Evolutionary conservation across 331 rosid species (phyloP).

Genomic region (Spiraea crenata): DNA sequence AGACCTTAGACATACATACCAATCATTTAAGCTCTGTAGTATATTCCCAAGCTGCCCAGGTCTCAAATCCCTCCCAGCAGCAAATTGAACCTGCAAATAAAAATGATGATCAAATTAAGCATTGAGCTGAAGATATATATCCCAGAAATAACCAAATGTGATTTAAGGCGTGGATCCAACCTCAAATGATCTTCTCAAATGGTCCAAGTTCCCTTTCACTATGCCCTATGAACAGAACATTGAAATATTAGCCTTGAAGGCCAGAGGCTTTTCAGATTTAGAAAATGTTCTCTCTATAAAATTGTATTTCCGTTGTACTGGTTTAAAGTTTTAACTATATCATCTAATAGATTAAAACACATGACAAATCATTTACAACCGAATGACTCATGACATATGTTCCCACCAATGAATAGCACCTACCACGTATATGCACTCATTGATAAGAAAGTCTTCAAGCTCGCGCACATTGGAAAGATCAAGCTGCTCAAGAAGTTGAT

Average conservation of each 20-base stretch:
- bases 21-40: constrained; percentile 15
- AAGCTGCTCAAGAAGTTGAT: constrained; percentile 24
- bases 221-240: constrained; percentile 17
- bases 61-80: constrained; percentile 30
- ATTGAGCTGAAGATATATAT: neutral
- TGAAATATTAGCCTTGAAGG: neutral
- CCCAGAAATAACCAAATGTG: neutral
- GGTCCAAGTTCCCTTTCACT: constrained; percentile 28
- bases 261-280: neutral
- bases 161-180: constrained; percentile 3
- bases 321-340: neutral
- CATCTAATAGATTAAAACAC: neutral
- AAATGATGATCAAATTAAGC: constrained; percentile 6
- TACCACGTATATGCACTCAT: constrained; percentile 26
- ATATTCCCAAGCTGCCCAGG: constrained; percentile 29
- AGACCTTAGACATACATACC: constrained; percentile 10
- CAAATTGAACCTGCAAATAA: constrained; percentile 22
- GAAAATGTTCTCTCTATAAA: neutral
- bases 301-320: neutral
- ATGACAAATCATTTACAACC: neutral
- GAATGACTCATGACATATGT: neutral
- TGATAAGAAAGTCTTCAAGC: constrained; percentile 29
- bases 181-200: constrained; percentile 25
- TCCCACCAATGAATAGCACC: neutral
- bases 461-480: constrained; percentile 28